Evolutionary conservation across 495 filamentous ascomycete genomes (phyloP), one percentile per base, ranked within the genome.

Genomic region (Penicillium crystallinum): DNA sequence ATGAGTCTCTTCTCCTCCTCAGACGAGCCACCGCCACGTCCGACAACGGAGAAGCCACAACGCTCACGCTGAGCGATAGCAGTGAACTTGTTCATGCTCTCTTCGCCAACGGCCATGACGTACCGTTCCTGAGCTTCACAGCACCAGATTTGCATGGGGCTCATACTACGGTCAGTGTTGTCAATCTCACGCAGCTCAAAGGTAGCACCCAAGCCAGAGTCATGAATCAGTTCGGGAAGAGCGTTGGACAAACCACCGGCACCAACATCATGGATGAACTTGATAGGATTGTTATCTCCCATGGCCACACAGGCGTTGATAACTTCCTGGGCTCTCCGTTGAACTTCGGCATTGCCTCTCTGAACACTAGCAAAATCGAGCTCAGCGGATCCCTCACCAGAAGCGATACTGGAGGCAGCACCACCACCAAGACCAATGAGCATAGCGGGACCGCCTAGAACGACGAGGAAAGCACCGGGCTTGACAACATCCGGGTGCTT

Each of bases 291-390:
- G 38, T 86, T 72, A 2, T 82, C 74, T 10, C 91, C 91, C 66
- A 96, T 77, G 1, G 91, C 83, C 23, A 85, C 81, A 72, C 93
- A 98, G 2, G 88, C 82, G 69, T 97, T 91, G 71, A 98, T 97
- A 34, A 97, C 93, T 77, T 93, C 91, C 65, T 98, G 93, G 4
- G 91, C 95, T 61, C 93, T 80, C 17, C 93, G 81, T 67, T 98
- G 89, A 66, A 96, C 89, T 72, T 98, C 93, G 5, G 93, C 90
- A 58, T 98, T 98, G 4, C 74, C 77, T 71, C 93, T 76, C 69
- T 98, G 93, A 34, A 98, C 93, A 68, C 89, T 95, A 53, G 91
- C 89, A 71, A 96, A 98, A 62, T 98, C 95, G 1, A 97, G 74
- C 48, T 96, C 90, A 0, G 87, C 89, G 19, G 87, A 91, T 3